Base-by-base conservation (phyloP, 176 grass and related monocot species). In the Coix lacrymajobi region DNA sequence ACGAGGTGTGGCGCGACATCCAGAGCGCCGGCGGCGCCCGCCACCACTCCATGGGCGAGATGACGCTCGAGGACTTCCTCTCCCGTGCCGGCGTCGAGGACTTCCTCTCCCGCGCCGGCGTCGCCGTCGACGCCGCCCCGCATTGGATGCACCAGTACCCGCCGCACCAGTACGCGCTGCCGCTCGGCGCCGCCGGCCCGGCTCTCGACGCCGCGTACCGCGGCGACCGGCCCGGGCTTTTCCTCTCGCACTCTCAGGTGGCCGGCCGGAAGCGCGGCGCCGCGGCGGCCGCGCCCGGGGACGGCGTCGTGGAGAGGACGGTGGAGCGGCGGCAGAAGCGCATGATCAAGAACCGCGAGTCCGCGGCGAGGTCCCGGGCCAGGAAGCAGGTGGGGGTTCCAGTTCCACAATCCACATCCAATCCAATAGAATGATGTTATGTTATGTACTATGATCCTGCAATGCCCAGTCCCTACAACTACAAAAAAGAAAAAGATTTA, bases 321-420 rank as follows among this genome's bases (percentile, higher is more conserved):
- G 89, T 93, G 52, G 96, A 95, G 89, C 92, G 96, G 80, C 77
- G 90, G 76, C 92, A 95, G 78, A 98, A 95, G 89, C 88, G 96
- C 31, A 98, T 98, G 96, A 98, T 98, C 78, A 98, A 98, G 83
- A 98, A 98, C 40, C 85, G 96, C 72, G 96, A 98, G 71, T 98
- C 96, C 4, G 96, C 96, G 43, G 96, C 96, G 37, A 78, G 96
- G 81, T 98, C 96, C 31, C 82, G 92, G 38, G 96, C 96, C 67
- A 86, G 96, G 87, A 98, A 92, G 88, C 96, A 91, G 91, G 96
- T 98, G n/a, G 57, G 26, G 40, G 8, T 10, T 41, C 19, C 31
- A 0, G 1, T 22, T 11, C 28, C 62, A 33, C 16, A 34, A 34
- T 36, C 62, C 30, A 15, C 15, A 5, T 52, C 48, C 16, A 20